Evolutionary conservation across 306 rosid species (phyloP).

Genomic region (Oemleria cerasiformis): DNA sequence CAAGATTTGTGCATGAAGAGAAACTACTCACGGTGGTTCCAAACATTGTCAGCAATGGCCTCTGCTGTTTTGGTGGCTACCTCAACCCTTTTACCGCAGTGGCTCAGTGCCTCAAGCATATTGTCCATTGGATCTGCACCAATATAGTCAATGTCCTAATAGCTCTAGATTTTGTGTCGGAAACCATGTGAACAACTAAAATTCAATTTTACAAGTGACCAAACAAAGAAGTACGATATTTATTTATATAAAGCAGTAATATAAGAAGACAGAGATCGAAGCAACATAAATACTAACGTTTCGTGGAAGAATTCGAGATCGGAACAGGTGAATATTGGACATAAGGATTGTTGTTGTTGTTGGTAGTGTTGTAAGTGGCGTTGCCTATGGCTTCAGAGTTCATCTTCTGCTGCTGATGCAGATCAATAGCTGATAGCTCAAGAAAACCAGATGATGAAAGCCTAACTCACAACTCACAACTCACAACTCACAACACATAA

Average conservation of each 20-base stretch:
- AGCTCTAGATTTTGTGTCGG: too few species aligned
- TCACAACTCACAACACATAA: not conserved
- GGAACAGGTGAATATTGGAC: conserved; percentile 32
- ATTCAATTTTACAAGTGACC: too few species aligned
- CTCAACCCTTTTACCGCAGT: conserved; percentile 52
- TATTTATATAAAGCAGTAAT: too few species aligned
- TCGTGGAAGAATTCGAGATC: conserved; percentile 25
- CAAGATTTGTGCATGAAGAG: not conserved
- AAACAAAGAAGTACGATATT: too few species aligned
- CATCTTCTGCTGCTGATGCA: not conserved
- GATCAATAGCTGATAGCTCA: not conserved
- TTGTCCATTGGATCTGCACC: conserved; percentile 42
- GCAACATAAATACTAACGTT: conserved; percentile 39
- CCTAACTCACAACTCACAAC: not conserved
- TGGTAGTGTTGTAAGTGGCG: not conserved
- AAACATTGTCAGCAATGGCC: conserved; percentile 43
- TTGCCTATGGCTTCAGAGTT: not conserved
- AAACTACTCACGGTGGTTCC: conserved; percentile 76
- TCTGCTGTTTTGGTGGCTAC: conserved; percentile 58
- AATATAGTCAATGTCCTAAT: too few species aligned
- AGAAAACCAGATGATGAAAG: too few species aligned
- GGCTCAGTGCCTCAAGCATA: conserved; percentile 33
- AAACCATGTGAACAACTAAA: too few species aligned
- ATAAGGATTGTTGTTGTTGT: conserved; percentile 39
- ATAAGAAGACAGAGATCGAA: too few species aligned